Evolutionary conservation across 371 early-diverging fungal genomes (phyloP), one percentile per base, ranked within the genome.

Genomic region (Batrachochytrium dendrobatidis): DNA sequence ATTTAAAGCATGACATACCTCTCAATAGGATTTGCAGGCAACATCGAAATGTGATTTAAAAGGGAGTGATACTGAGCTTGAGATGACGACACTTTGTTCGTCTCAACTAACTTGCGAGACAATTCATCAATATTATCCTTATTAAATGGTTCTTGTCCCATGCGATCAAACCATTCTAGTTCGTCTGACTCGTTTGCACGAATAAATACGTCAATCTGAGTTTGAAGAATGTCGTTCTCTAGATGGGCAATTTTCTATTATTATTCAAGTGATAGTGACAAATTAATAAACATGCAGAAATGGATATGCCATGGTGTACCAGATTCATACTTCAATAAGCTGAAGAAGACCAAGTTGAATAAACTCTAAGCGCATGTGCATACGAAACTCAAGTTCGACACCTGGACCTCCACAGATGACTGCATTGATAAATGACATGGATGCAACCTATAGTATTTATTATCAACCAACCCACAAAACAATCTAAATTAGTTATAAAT

Each of bases 301-400:
- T 17, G 48, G 8, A 4, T 4, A 18, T 32, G 25, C 30, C 35
- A 17, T 5, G 50, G 10, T 17, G 50, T 12, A 15, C 26, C 29
- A 29, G 8, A 8, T 7, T 26, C 63, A 59, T 31, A 77, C 77
- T 30, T 76, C 75, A 51, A 79, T 66, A 18, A 73, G 53, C 45
- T 68, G 67, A 56, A 65, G 60, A 1, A 79, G 34, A 1, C 79
- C 79, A 4, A 75, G 61, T 17, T 66, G 63, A 5, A 74, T 52
- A 45, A 79, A 71, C 59, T 79, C 79, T 34, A 64, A 75, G n/a
- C 79, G 69, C 26, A 79, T 53, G 44, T 79, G 79, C 77, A 77
- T 71, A 18, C 79, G 53, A 39, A 77, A 69, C n/a, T 76, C 79
- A 10, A 74, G 57, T 33, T 67, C 68, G 35, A 62, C 67, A 6